Evolutionary conservation across 2,329 filamentous ascomycete genomes (phyloP), one percentile per base, ranked within the genome.

Genomic region (Talaromyces sp.): DNA sequence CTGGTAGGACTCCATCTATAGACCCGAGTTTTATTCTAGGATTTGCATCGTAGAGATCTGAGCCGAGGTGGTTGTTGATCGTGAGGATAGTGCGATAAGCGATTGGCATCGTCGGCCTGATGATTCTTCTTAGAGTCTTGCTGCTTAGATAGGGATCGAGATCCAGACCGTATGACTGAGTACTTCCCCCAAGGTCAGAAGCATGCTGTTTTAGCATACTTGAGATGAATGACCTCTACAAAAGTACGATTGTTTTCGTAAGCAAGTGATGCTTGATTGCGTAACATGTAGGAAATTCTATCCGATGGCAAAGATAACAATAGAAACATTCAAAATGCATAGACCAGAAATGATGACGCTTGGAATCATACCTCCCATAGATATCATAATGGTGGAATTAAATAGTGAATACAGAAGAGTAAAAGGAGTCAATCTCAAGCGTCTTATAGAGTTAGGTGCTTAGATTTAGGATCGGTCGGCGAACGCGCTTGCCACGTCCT

Each of bases 401-500:
- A 18, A 18, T 33, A 54, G 18, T 52, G 5, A 35, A 54, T 2
- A 54, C n/a, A 54, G n/a, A 35, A 14, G n/a, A 14, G n/a, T 31
- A 35, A 35, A 23, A 23, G 18, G 21, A 37, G 31, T 18, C 48
- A 52, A 21, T 9, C 14, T 37, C 16, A 23, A 54, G 48, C 3
- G 16, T 18, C 14, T 52, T 12, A 33, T 18, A 21, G 28, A 18
- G 48, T 33, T 23, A 35, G 3, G 21, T 16, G 31, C 28, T 54
- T 54, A 54, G 7, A 37, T 54, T 21, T 54, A 16, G 25, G 35
- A 5, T 16, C n/a, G 52, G 11, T 33, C 25, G n/a, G 79, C 79
- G 16, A 83, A 66, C 64, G 76, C 76, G 70, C 84, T 80, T 61
- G 84, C 82, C 8, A 85, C 73, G 64, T 86, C 83, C 60, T 77